These are phyloP conservation scores for Vitellaria paradoxa DNA, from an alignment of 179 eudicot genomes.

Conservation along the genomic window DNA sequence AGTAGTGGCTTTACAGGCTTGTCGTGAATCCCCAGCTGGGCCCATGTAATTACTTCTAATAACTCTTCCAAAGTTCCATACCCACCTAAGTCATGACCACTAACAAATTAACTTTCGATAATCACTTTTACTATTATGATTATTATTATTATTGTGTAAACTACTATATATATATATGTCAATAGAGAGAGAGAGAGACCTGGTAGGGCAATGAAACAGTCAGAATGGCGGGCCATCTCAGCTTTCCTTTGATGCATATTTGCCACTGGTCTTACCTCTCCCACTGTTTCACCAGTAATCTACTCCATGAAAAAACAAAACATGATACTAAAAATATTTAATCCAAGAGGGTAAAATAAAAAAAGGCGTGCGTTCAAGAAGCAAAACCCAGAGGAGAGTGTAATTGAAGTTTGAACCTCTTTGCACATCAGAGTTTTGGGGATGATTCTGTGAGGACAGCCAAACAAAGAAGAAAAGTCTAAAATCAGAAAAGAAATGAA, in stretches of 20 bases:
- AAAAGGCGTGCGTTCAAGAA: neutral
- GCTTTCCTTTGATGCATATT: constrained; percentile 97
- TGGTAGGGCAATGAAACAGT: constrained; percentile 92
- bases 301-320: constrained; percentile 13
- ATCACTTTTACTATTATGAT: neutral
- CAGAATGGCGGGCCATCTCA: constrained; percentile 93
- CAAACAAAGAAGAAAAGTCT: neutral
- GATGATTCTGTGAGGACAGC: constrained; percentile 51
- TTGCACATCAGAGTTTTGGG: constrained; percentile 69
- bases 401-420: constrained; percentile 45
- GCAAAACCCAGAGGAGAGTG: neutral
- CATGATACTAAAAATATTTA: no score
- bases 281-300: constrained; percentile 83
- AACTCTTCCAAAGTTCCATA: constrained; percentile 81
- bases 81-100: constrained; percentile 46
- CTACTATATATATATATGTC: no score
- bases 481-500: neutral
- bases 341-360: neutral
- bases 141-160: no score
- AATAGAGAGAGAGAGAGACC: constrained; percentile 32
- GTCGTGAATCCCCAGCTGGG: constrained; percentile 78
- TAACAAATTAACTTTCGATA: neutral
- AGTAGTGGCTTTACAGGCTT: constrained; percentile 52
- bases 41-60: constrained; percentile 83
- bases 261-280: constrained; percentile 68